Percentiles rank a stretch among this genome's conserved stretches.
Conservation (phyloP, 225 moss, liverwort and hornwort species). For the Bryum argenteum region DNA sequence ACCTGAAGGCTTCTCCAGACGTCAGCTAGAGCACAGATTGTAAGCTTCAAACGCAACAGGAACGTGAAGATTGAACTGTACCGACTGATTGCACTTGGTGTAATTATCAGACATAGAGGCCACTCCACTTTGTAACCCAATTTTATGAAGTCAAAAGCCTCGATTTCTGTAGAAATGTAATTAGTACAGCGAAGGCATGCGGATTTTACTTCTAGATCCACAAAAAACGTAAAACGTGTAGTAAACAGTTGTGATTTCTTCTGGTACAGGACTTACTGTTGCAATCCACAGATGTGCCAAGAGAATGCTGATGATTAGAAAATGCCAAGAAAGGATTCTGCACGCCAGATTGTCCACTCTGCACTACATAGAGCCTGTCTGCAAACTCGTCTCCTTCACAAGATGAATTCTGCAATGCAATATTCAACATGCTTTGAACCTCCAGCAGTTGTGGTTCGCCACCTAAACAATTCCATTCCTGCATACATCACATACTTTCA, state of each 20-base stretch:
- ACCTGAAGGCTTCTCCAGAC: slow-evolving; percentile 93
- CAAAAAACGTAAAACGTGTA: neutral
- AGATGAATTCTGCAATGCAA: slow-evolving; percentile 82
- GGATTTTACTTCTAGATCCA: slow-evolving; percentile 9
- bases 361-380: slow-evolving; percentile 70
- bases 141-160: slow-evolving; percentile 89
- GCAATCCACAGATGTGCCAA: slow-evolving; percentile 66
- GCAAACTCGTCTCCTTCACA: slow-evolving; percentile 97
- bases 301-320: slow-evolving; percentile 47
- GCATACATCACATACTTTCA: slow-evolving; percentile 34
- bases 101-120: slow-evolving; percentile 87
- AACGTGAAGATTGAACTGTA: slow-evolving; percentile 90
- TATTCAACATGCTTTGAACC: slow-evolving; percentile 88
- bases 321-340: slow-evolving; percentile 38
- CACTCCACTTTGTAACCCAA: slow-evolving; percentile 94
- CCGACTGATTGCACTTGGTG: slow-evolving; percentile 60
- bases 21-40: slow-evolving; percentile 72
- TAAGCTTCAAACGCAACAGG: slow-evolving; percentile 85
- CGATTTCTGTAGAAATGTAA: slow-evolving; percentile 61
- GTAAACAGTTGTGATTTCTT: neutral
- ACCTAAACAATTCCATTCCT: slow-evolving; percentile 86
- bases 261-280: slow-evolving; percentile 55
- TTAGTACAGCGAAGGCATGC: slow-evolving; percentile 6
- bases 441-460: slow-evolving; percentile 82
- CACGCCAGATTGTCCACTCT: slow-evolving; percentile 43